Evolutionary conservation across 768 basidiomycete species (phyloP), one percentile per base, ranked within the genome.

Genomic region (Lanmaoa pseudosensibilis): DNA sequence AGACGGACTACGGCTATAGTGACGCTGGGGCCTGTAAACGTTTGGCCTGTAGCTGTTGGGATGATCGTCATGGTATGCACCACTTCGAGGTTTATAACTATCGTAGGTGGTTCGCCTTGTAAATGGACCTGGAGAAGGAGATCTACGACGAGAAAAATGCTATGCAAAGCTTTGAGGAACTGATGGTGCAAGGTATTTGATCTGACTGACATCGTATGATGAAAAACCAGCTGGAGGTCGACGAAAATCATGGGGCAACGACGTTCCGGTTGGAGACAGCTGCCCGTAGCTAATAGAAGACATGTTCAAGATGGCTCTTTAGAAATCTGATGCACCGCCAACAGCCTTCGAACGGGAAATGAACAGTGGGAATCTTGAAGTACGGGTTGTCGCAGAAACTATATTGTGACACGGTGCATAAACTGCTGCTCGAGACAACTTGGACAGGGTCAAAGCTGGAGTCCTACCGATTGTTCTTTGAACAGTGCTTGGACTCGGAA

Each of bases 91-190:
- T 32, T 75, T 73, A 66, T 84, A 85, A 48, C 77, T 78, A 62
- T 86, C 81, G 61, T 83, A 83, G 27, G 78, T 63, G 55, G 70
- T 75, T 54, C 66, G 65, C 64, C 78, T 74, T 39, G 80, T 73
- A 57, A 79, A 70, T 34, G 80, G 63, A 38, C 74, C 73, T 47
- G 83, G 80, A 48, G 86, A 82, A 43, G 80, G 79, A 41, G 79
- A 77, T 60, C 75, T 77, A 52, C 78, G 78, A 61, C 77, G 78
- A 52, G 61, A 25, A 41, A 61, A 59, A 50, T 59, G 69, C 57
- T 64, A 68, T 62, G 46, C 48, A 53, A 62, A 51, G 50, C 55
- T 47, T 61, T 62, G 64, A 64, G 62, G 63, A 36, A 54, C 54
- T 52, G 55, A 56, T 39, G 55, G 45, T 51, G 41, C 50, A 60